phyloP scores from a whole-genome alignment of 2,329 filamentous ascomycete genomes.

The Periconia macrospinosa region DNA sequence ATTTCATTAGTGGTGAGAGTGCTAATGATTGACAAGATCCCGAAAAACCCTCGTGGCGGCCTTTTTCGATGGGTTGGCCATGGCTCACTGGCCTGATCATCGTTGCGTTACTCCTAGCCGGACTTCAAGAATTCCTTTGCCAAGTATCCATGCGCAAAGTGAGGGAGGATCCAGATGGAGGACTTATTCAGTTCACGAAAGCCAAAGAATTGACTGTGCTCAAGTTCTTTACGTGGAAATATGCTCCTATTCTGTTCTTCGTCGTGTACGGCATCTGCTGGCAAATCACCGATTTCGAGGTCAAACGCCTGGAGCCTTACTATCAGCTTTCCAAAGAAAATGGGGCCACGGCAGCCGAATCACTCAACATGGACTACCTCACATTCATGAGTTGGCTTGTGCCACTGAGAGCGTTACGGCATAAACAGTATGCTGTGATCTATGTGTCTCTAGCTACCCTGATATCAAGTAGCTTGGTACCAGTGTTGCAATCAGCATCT shows the following conservation, averaged over 20 bases:
- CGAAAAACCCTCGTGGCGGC: conserved; percentile 44
- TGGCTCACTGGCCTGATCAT: conserved; percentile 38
- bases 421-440: conserved; percentile 69
- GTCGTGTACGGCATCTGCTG: conserved; percentile 54
- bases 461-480: conserved; percentile 68
- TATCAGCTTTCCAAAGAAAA: conserved; percentile 46
- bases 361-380: conserved; percentile 74
- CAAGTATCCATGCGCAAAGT: conserved; percentile 33
- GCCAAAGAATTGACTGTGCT: conserved; percentile 32
- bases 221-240: conserved; percentile 43
- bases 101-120: conserved; percentile 38
- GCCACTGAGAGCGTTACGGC: conserved; percentile 63
- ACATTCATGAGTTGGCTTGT: conserved; percentile 68
- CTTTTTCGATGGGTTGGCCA: conserved; percentile 42
- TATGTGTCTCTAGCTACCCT: conserved; percentile 67
- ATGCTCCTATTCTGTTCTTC: conserved; percentile 49
- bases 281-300: conserved; percentile 55
- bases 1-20: conserved; percentile 9
- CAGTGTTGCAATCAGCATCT: conserved; percentile 67
- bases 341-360: conserved; percentile 47
- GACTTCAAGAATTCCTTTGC: conserved; percentile 41
- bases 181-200: conserved; percentile 32
- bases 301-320: conserved; percentile 54
- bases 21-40: conserved; percentile 25
- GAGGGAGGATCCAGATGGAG: conserved; percentile 19